phyloP scores from a whole-genome alignment of 345 rosid species.

The Nephelium lappaceum region DNA sequence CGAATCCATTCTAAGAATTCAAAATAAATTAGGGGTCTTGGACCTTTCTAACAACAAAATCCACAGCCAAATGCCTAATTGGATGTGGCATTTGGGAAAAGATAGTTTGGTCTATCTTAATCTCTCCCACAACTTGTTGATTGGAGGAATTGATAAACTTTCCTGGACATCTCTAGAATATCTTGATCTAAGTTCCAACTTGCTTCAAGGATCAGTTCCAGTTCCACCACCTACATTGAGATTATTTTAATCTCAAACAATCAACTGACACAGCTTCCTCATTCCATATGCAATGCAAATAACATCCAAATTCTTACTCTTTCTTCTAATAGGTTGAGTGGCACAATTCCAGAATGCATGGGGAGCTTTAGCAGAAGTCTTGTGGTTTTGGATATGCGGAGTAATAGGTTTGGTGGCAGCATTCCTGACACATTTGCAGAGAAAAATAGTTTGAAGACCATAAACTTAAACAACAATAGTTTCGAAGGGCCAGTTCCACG shows the following conservation, averaged over 20 bases:
- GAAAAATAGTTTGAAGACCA: neutral
- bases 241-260: neutral
- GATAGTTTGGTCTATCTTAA: neutral
- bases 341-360: constrained; percentile 27
- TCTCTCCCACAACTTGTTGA: constrained; percentile 25
- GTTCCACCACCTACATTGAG: neutral
- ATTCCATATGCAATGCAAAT: constrained; percentile 18
- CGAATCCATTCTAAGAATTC: neutral
- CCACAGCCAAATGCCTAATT: constrained; percentile 24
- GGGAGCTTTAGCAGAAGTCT: neutral
- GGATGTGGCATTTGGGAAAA: constrained; percentile 7
- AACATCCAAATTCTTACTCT: constrained; percentile 1
- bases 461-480: constrained; percentile 25
- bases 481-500: constrained; percentile 22
- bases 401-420: constrained; percentile 24
- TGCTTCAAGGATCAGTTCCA: constrained; percentile 23
- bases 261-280: constrained; percentile 8
- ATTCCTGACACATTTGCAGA: neutral
- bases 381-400: constrained; percentile 4
- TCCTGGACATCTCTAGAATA: neutral
- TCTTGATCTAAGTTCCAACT: constrained; percentile 27
- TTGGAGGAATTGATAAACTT: neutral
- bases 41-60: constrained; percentile 27
- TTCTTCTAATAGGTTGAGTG: constrained; percentile 25
- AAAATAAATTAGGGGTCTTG: neutral